Percentiles rank a stretch among this genome's conserved stretches.
Conservation (phyloP, 2,329 filamentous ascomycete species). For the Pseudogymnoascus sp. region DNA sequence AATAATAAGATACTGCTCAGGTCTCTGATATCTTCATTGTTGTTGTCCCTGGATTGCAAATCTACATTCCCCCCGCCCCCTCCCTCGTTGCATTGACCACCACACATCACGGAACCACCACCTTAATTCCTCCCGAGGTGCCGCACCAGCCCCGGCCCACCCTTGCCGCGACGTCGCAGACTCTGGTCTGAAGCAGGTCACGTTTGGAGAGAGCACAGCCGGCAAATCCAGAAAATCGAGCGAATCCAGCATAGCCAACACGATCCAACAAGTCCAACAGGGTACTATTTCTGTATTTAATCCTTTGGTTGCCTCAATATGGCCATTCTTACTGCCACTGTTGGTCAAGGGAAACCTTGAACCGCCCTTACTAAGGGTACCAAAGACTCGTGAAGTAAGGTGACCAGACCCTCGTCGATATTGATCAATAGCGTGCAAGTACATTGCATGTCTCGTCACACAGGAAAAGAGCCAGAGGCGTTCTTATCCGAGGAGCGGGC, state of each 20-base stretch:
- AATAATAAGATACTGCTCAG: neutral
- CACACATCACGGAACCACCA: neutral
- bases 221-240: neutral
- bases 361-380: neutral
- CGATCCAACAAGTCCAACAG: neutral
- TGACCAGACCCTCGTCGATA: neutral
- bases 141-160: slow-evolving; percentile 1
- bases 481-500: neutral
- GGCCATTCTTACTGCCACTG: neutral
- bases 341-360: neutral
- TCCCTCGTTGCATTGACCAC: slow-evolving; percentile 1
- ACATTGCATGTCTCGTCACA: neutral
- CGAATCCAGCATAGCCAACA: neutral
- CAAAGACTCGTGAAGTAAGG: neutral
- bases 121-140: neutral
- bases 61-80: neutral
- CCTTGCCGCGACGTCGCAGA: slow-evolving; percentile 7
- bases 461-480: neutral
- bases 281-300: neutral
- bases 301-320: neutral
- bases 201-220: neutral
- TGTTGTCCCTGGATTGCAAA: neutral
- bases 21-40: neutral
- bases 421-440: neutral
- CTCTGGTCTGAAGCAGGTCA: slow-evolving; percentile 1